A percentile compares a stretch with the other conserved stretches of the same genome.
Evolutionary conservation across 768 basidiomycete species (phyloP).

Genomic region (Lentinula guzmanii): DNA sequence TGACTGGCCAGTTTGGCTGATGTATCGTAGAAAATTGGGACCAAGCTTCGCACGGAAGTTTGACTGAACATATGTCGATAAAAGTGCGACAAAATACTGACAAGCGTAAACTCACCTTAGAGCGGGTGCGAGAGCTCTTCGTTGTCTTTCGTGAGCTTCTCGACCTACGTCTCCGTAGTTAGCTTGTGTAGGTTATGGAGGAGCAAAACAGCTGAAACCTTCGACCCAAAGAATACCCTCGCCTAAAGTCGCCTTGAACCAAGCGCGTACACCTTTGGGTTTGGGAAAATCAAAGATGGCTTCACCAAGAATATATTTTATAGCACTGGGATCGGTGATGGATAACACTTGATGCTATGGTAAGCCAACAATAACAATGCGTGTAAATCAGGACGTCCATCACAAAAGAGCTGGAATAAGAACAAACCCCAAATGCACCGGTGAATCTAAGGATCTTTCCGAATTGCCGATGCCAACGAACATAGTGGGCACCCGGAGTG

Average conservation of each 20-base stretch:
- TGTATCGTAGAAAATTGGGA: slow-evolving; percentile 49
- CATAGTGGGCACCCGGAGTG: slow-evolving; percentile 47
- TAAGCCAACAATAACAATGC: background rate
- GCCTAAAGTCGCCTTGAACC: slow-evolving; percentile 57
- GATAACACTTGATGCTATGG: slow-evolving; percentile 51
- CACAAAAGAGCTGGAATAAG: background rate
- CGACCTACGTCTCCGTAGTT: slow-evolving; percentile 33
- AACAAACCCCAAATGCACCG: slow-evolving; percentile 50
- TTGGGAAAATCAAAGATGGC: slow-evolving; percentile 56
- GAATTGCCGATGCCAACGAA: slow-evolving; percentile 45
- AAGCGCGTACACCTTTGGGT: slow-evolving; percentile 54
- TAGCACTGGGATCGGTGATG: slow-evolving; percentile 47
- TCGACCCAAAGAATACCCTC: slow-evolving; percentile 65
- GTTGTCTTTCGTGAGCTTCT: slow-evolving; percentile 50
- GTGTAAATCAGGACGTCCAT: background rate
- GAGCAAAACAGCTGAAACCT: slow-evolving; percentile 24
- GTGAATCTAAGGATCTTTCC: slow-evolving; percentile 51
- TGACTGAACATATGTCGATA: slow-evolving; percentile 23
- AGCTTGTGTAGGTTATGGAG: background rate
- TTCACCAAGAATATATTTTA: slow-evolving; percentile 49
- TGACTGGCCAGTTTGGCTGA: slow-evolving; percentile 45
- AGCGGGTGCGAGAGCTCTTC: slow-evolving; percentile 48
- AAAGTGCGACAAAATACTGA: background rate
- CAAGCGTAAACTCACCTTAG: slow-evolving; percentile 32
- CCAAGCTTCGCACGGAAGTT: slow-evolving; percentile 48